Base-by-base conservation (phyloP, 2,329 filamentous ascomycete species). In the Scedosporium boydii region DNA sequence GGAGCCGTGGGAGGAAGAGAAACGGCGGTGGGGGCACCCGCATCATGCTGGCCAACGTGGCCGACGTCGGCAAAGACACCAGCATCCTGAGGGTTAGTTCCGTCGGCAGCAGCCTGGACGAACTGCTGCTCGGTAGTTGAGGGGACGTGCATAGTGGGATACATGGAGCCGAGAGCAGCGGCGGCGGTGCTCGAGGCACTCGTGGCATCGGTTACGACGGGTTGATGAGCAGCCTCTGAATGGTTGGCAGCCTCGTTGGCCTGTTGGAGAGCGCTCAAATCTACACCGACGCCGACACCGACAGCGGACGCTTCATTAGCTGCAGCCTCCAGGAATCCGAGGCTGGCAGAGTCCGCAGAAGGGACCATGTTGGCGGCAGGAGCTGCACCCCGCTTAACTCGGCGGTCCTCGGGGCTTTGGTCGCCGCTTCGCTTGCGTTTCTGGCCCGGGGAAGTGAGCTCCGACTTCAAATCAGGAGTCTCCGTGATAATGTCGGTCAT, bases 171-270 rank as follows among this genome's bases (percentile, higher is more conserved):
- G 2, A 86, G 74, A 29, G 83, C 83, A 12, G 83, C 83, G 48
- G 84, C 83, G 4, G 83, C 83, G 14, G 83, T 86, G 67, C 77
- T 85, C 3, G 83, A 83, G 21, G 82, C 83, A 67, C 80, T 82
- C 62, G 78, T 75, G 10, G 80, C 76, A 65, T 84, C 80, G 12
- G 80, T 69, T 9, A 76, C 70, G 60, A 81, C 80, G 12, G 75
- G 72, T 65, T 82, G 80, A 18, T 81, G 71, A 16, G 48, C 51
- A 5, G 58, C 23, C 14, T 63, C 65, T 16, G 48, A 48, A n/a
- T 65, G 63, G 51, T 59, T 60, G 6, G 64, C 63, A 16, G 60
- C 63, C 21, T 61, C 61, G 58, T 64, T 74, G 9, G 82, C 82
- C 68, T 84, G 82, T 66, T 83, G 81, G 5, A 85, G 76, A 38